phyloP scores from a whole-genome alignment of 1,284 basidiomycete species.

The Coniferiporia sulphurascens region DNA sequence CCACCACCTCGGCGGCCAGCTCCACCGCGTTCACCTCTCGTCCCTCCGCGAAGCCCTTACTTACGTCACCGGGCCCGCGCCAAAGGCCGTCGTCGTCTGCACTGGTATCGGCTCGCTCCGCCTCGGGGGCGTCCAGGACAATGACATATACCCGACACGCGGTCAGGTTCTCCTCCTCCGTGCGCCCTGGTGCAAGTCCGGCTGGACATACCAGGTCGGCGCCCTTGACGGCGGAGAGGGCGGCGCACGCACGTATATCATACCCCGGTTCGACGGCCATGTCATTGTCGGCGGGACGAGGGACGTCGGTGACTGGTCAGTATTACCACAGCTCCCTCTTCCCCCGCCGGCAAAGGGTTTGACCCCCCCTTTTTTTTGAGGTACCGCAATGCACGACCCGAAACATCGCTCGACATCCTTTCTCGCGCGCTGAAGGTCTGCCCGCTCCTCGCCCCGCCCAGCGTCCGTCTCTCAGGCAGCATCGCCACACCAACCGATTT shows the following conservation, averaged over 20 bases:
- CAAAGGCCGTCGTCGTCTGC: slow-evolving; percentile 1
- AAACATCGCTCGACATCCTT: slow-evolving; percentile 7
- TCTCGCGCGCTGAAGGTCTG: slow-evolving; percentile 1
- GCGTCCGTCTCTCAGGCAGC: neutral
- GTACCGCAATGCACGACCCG: neutral
- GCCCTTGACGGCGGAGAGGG: slow-evolving; percentile 2
- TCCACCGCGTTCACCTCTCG: slow-evolving; percentile 2
- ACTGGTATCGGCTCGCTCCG: slow-evolving; percentile 2
- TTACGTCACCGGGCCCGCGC: neutral
- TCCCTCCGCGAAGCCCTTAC: slow-evolving; percentile 3
- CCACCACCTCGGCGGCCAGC: neutral
- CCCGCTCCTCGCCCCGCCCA: slow-evolving; percentile 1
- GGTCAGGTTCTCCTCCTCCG: slow-evolving; percentile 10
- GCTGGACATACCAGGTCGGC: slow-evolving; percentile 4
- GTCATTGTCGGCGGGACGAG: slow-evolving; percentile 7
- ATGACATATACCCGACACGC: neutral
- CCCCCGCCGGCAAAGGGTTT: neutral
- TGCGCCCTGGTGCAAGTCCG: slow-evolving; percentile 8
- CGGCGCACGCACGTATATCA: slow-evolving; percentile 8
- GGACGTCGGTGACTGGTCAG: slow-evolving; percentile 2
- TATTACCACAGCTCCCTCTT: neutral
- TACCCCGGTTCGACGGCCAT: slow-evolving; percentile 4
- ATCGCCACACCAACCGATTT: neutral
- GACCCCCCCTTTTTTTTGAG: neutral
- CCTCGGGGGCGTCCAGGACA: slow-evolving; percentile 1